Conservation (phyloP, 1,284 basidiomycete species). For the Hymenochaete sp. region DNA sequence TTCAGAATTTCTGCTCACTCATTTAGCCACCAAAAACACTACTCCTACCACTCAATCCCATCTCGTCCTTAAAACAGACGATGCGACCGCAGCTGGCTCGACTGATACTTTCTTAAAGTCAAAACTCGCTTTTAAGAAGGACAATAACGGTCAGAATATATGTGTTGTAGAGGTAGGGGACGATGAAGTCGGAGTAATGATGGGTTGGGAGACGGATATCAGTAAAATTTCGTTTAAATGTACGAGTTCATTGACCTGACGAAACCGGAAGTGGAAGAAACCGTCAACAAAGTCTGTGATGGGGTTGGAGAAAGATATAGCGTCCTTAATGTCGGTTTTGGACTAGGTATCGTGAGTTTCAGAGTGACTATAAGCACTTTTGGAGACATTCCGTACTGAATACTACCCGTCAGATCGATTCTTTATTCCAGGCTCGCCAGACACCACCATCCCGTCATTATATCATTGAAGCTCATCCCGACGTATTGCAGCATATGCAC, state of each 20-base stretch:
- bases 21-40: slow-evolving; percentile 42
- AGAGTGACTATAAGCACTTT: slow-evolving; percentile 16
- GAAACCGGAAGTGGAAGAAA: slow-evolving; percentile 48
- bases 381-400: slow-evolving; percentile 12
- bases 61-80: slow-evolving; percentile 47
- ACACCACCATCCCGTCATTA: slow-evolving; percentile 67
- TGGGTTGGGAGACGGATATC: slow-evolving; percentile 87
- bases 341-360: slow-evolving; percentile 79
- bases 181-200: slow-evolving; percentile 84
- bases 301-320: slow-evolving; percentile 43
- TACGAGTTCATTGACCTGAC: slow-evolving; percentile 21
- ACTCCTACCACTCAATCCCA: slow-evolving; percentile 33
- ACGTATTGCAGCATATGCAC: slow-evolving; percentile 77
- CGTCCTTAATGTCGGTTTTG: slow-evolving; percentile 90
- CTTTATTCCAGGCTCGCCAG: slow-evolving; percentile 63
- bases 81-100: slow-evolving; percentile 64
- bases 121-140: slow-evolving; percentile 60
- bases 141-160: slow-evolving; percentile 73
- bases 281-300: slow-evolving; percentile 52
- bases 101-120: slow-evolving; percentile 71
- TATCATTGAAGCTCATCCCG: slow-evolving; percentile 93
- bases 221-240: slow-evolving; percentile 38
- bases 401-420: slow-evolving; percentile 56
- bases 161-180: slow-evolving; percentile 67
- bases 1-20: slow-evolving; percentile 57